Evolutionary conservation across 2,329 filamentous ascomycete genomes (phyloP).

Genomic region (Thelonectria blattea): DNA sequence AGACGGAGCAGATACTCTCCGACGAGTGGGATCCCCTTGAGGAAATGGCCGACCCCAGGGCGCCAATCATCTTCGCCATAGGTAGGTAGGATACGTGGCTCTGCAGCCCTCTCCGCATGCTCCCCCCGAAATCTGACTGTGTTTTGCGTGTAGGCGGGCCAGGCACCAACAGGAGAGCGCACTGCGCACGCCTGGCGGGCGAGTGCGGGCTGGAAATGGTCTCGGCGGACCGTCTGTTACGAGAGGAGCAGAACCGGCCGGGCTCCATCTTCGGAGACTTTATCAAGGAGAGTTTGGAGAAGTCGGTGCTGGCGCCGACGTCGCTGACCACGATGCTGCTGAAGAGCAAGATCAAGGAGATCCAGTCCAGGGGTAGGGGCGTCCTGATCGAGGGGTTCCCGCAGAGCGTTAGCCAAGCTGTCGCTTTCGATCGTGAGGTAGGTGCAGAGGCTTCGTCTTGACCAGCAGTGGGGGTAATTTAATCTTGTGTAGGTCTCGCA

Average conservation of each 20-base stretch:
- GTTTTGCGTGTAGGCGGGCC: slow-evolving; percentile 5
- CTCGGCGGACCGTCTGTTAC: slow-evolving; percentile 13
- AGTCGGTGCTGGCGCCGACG: slow-evolving; percentile 8
- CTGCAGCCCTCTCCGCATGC: background rate
- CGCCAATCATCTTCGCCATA: slow-evolving; percentile 21
- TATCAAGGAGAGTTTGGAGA: slow-evolving; percentile 14
- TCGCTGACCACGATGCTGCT: slow-evolving; percentile 16
- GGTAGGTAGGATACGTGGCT: background rate
- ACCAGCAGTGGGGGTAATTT: too few relatives aligned
- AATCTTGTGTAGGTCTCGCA: slow-evolving; percentile 5
- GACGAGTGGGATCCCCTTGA: slow-evolving; percentile 20
- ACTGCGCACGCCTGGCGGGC: background rate
- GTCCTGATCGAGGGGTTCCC: slow-evolving; percentile 20
- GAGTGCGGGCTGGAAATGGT: slow-evolving; percentile 19
- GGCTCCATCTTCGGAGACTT: slow-evolving; percentile 20
- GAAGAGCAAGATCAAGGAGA: slow-evolving; percentile 15
- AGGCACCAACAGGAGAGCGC: background rate
- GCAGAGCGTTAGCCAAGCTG: slow-evolving; percentile 9
- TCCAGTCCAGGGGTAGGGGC: slow-evolving; percentile 13
- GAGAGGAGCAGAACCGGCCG: slow-evolving; percentile 16
- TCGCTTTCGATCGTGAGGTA: slow-evolving; percentile 23
- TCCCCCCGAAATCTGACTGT: background rate
- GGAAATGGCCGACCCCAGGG: background rate
- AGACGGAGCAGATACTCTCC: slow-evolving; percentile 16
- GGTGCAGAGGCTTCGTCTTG: background rate